These are phyloP conservation scores for Saccharum spontaneum DNA, from an alignment of 176 grass and related monocot genomes.

Conservation along the genomic window DNA sequence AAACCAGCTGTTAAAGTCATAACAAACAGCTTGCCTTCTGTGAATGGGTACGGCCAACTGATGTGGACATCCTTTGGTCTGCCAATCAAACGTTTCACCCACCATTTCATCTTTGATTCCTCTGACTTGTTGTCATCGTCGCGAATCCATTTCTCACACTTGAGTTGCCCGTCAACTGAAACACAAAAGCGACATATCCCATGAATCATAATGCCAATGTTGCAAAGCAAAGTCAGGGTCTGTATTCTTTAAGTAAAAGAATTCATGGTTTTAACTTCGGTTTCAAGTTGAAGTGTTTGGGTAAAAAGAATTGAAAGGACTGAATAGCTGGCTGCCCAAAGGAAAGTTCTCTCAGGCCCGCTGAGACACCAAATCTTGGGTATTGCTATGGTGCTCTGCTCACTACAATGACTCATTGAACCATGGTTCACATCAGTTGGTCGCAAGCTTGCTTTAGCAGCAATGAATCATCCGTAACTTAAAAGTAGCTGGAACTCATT, in stretches of 20 bases:
- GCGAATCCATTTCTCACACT: slow-evolving; percentile 92
- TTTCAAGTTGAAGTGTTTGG: slow-evolving; percentile 19
- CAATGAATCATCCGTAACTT: not conserved
- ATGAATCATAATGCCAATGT: slow-evolving; percentile 22
- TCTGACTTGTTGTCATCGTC: slow-evolving; percentile 57
- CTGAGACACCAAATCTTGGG: not conserved
- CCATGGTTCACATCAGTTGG: not conserved
- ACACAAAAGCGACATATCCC: slow-evolving; percentile 4
- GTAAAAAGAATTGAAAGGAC: not conserved
- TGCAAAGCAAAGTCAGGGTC: not conserved
- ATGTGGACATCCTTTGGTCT: slow-evolving; percentile 67
- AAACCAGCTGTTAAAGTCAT: slow-evolving; percentile 87
- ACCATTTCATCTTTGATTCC: slow-evolving; percentile 76
- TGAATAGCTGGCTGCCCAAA: not conserved
- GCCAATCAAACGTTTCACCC: slow-evolving; percentile 84
- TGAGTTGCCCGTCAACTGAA: slow-evolving; percentile 85
- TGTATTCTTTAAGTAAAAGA: slow-evolving; percentile 37
- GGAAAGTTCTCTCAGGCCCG: not conserved
- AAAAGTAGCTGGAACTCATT: not conserved
- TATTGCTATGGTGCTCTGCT: not conserved
- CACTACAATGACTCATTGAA: not conserved
- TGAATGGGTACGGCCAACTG: slow-evolving; percentile 94
- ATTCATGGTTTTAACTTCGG: slow-evolving; percentile 1
- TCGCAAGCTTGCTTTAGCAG: not conserved
- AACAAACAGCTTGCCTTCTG: slow-evolving; percentile 85